phyloP scores from a whole-genome alignment of 768 basidiomycete genomes.

The Xerocomellus dryophilus region DNA sequence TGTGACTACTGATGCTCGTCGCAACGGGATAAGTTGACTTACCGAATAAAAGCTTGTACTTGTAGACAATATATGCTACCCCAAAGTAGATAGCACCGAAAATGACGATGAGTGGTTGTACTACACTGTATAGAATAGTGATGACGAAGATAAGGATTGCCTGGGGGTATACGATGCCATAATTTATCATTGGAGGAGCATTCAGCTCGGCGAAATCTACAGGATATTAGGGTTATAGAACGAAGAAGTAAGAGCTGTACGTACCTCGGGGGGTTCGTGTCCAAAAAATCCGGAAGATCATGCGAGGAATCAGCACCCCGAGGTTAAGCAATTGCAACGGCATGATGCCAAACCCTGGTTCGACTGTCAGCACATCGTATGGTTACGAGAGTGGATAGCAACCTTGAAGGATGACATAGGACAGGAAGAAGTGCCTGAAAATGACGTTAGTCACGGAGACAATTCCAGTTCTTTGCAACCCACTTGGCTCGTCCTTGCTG shows the following conservation, averaged over 20 bases:
- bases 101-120: slow-evolving; percentile 90
- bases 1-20: neutral
- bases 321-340: slow-evolving; percentile 92
- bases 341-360: slow-evolving; percentile 84
- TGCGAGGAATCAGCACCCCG: slow-evolving; percentile 79
- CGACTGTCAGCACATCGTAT: slow-evolving; percentile 4
- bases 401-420: slow-evolving; percentile 85
- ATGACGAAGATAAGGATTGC: slow-evolving; percentile 95
- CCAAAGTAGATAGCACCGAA: slow-evolving; percentile 98
- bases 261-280: slow-evolving; percentile 89
- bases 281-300: slow-evolving; percentile 69
- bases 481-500: slow-evolving; percentile 73
- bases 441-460: slow-evolving; percentile 10
- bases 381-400: neutral
- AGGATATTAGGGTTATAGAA: neutral
- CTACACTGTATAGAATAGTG: slow-evolving; percentile 91
- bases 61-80: slow-evolving; percentile 94
- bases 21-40: slow-evolving; percentile 24
- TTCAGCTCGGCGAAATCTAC: slow-evolving; percentile 94
- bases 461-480: slow-evolving; percentile 8
- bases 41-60: slow-evolving; percentile 97
- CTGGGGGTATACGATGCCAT: slow-evolving; percentile 95
- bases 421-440: slow-evolving; percentile 74
- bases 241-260: slow-evolving; percentile 2
- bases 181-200: slow-evolving; percentile 97